These are phyloP conservation scores for Microstegium vimineum DNA, from an alignment of 176 grass and related monocot species.

Conservation along the genomic window DNA sequence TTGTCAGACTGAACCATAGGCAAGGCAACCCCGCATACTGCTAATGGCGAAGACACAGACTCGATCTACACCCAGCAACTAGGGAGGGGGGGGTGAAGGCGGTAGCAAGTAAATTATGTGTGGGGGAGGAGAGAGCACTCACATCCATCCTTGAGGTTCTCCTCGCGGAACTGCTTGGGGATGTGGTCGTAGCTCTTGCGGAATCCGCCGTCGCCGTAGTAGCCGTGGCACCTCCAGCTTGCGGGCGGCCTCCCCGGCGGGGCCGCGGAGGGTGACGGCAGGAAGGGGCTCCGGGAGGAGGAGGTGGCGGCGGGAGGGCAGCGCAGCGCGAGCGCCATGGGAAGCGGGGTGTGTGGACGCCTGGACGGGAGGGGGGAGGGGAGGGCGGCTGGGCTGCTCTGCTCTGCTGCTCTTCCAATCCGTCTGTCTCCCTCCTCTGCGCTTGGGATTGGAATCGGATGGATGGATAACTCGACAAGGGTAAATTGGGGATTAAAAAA, in stretches of 20 bases:
- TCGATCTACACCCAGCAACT: not conserved
- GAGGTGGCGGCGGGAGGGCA: constrained; percentile 25
- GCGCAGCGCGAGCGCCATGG: constrained; percentile 34
- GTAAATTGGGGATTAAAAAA: not conserved
- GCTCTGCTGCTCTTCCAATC: not conserved
- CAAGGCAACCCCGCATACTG: not conserved
- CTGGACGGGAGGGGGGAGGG: not conserved
- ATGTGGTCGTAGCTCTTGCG: constrained; percentile 64
- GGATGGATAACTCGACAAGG: not conserved
- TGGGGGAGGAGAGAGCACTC: not conserved
- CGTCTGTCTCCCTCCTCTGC: not conserved
- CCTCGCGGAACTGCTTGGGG: constrained; percentile 77
- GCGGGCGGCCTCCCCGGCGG: not conserved
- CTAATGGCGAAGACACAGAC: not conserved
- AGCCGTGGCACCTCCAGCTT: constrained; percentile 24
- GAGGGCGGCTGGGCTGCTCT: not conserved
- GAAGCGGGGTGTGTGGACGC: not conserved
- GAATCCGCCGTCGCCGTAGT: constrained; percentile 29
- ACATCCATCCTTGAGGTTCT: constrained; percentile 80
- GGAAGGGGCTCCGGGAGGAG: constrained; percentile 20
- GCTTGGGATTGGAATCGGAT: too few relatives aligned
- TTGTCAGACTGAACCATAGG: not conserved
- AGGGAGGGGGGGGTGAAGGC: not conserved
- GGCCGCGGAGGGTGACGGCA: not conserved
- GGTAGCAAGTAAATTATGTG: not conserved